Base-by-base conservation (phyloP, 2,329 filamentous ascomycete genomes). In the Pseudonectria buxi region DNA sequence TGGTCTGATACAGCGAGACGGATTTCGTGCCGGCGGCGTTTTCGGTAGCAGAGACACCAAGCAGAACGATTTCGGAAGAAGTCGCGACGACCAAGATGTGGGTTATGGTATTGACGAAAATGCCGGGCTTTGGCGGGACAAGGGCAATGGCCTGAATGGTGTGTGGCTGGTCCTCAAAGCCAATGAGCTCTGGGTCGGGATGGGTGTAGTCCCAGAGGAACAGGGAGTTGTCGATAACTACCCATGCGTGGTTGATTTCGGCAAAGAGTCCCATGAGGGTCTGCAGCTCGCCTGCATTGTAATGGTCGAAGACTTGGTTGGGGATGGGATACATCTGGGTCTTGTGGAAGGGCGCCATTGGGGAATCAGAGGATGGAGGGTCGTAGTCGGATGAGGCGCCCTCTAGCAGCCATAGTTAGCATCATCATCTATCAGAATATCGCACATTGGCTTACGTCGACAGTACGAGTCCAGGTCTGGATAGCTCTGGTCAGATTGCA, bases 181-280 rank as follows among this genome's bases (percentile, higher is more conserved):
- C 90, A 46, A 95, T 83, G 28, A 95, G 71, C 57, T 95, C 86
- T 5, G 90, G 87, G 49, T 90, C 86, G n/a, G 86, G 80, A 57
- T 87, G 77, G 6, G 88, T 95, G 60, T 95, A 98, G 63, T 98
- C 90, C 94, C 94, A 98, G 12, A 98, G 72, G 58, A 95, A 98
- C 29, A 98, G 71, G 43, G 86, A 86, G 64, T 94, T 95, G 65
- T 98, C 92, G 57, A 98, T 92, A 15, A 86, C 79, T 36, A 95
- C 85, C 85, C 89, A 98, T 22, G 90, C 92, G 62, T 96, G 88
- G 54, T 90, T 89, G 54, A 98, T 74, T 62, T 94, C 86, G 13
- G 92, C 86, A 61, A 98, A 96, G 24, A 98, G 69, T 9, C 94
- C 94, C 84, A 98, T 94, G 54, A 79, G 77, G n/a, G 89, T 95